These are phyloP conservation scores for Penicillium sp. DNA, from an alignment of 2,329 filamentous ascomycete species.

Conservation along the genomic window DNA sequence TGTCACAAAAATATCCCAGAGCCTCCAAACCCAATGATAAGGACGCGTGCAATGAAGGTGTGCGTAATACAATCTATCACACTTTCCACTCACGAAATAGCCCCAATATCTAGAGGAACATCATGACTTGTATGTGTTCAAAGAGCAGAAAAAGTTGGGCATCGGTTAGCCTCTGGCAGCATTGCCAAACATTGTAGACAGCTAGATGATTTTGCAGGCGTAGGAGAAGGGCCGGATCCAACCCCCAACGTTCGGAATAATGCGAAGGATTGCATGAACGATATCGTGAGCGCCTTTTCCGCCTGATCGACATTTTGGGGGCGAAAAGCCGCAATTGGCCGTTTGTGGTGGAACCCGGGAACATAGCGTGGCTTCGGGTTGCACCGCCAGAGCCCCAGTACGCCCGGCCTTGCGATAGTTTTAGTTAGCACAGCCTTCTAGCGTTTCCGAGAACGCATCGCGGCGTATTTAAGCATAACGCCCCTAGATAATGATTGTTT, in stretches of 20 bases:
- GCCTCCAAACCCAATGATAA: background rate
- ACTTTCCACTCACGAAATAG: background rate
- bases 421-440: background rate
- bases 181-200: background rate
- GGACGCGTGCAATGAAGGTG: background rate
- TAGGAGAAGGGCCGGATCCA: background rate
- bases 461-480: background rate
- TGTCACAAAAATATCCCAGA: background rate
- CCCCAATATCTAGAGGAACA: too few relatives aligned
- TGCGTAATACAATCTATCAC: background rate
- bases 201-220: background rate
- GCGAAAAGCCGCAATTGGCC: slow-evolving; percentile 11
- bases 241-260: background rate
- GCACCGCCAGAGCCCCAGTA: background rate
- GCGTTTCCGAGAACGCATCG: background rate
- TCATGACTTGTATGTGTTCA: too few relatives aligned
- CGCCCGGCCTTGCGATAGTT: background rate
- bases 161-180: background rate
- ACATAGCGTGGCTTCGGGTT: slow-evolving; percentile 4
- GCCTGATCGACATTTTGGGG: slow-evolving; percentile 2
- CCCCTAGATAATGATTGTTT: background rate
- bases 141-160: background rate
- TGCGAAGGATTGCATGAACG: background rate
- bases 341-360: background rate
- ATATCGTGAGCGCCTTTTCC: background rate